Base-by-base conservation (phyloP, 805 yeast genomes). In the Diddensiella caesifluorescens region DNA sequence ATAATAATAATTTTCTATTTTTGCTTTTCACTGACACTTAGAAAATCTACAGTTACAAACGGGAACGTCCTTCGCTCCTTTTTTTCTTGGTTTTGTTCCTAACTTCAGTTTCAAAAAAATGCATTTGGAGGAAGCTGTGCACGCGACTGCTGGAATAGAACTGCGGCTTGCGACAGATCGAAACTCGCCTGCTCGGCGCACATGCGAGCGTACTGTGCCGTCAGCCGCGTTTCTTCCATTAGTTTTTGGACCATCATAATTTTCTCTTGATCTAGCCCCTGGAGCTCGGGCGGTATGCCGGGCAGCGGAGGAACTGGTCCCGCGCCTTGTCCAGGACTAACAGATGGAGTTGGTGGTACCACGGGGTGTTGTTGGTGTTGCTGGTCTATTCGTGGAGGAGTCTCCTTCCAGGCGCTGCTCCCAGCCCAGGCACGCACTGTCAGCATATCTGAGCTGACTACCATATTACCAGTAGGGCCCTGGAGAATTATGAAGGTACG, bases 381-480 rank as follows among this genome's bases (percentile, higher is more conserved):
- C 32, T 6, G 45, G 38, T 7, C 32, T 37, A 25, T 27, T 19
- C 4, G 15, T 9, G 41, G 23, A 27, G 35, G 23, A 9, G 41
- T 22, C 35, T 40, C 49, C 30, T 43, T 44, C 89, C 90, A 85
- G 0, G 85, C 73, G 21, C 73, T 68, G 19, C 63, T 52, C 3
- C 75, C 77, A 1, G 79, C 70, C 50, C 65, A 71, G 4, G 80
- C 71, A 49, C 95, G 77, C 3, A 92, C 63, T 12, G 79, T 69
- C 39, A 92, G 67, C 58, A 85, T 60, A 62, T 92, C 98, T 25
- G 94, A 82, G 12, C 95, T 96, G 22, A 92, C 78, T n/a, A 87
- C 68, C 68, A 86, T 76, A 22, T 76, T 66, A 3, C 88, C 83
- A 43, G 73, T 72, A 13, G 79, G 74, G 10, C 80, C 82, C 1